These are phyloP conservation scores for Exophiala xenobiotica DNA, from an alignment of 2,329 filamentous ascomycete species.

Conservation along the genomic window DNA sequence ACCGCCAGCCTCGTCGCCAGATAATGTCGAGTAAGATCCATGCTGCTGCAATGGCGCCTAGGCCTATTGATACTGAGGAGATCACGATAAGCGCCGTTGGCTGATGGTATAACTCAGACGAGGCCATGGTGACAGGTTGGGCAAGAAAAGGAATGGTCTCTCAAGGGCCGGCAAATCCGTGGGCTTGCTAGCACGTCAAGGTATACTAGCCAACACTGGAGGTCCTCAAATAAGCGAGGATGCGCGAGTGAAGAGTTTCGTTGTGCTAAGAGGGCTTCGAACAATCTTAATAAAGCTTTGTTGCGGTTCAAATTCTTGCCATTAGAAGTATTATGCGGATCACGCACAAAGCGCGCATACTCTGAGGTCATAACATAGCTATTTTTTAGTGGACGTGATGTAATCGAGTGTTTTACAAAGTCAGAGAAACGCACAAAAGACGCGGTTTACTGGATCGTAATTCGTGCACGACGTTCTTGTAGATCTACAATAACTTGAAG, in stretches of 20 bases:
- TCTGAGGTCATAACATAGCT: too few relatives aligned
- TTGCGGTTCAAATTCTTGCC: background rate
- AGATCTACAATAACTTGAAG: background rate
- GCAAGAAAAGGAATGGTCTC: background rate
- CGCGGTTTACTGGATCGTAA: background rate
- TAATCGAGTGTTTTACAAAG: background rate
- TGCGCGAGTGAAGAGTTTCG: too few relatives aligned
- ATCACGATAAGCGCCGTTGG: constrained; percentile 8
- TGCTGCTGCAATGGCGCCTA: constrained; percentile 5
- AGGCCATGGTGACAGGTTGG: background rate
- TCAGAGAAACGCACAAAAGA: background rate
- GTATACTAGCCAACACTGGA: too few relatives aligned
- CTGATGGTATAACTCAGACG: background rate
- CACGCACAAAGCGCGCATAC: too few relatives aligned
- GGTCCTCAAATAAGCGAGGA: background rate
- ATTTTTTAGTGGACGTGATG: too few relatives aligned
- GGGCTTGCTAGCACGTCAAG: background rate
- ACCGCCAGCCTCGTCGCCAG: constrained; percentile 14
- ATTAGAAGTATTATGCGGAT: too few relatives aligned
- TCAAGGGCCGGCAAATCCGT: background rate
- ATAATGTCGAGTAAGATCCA: constrained; percentile 16
- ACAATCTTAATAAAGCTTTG: background rate
- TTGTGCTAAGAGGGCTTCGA: too few relatives aligned
- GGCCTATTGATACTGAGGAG: constrained; percentile 11
- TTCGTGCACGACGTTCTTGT: background rate